Base-by-base conservation (phyloP, 139 green algal genomes). In the Ulvella scutata region DNA sequence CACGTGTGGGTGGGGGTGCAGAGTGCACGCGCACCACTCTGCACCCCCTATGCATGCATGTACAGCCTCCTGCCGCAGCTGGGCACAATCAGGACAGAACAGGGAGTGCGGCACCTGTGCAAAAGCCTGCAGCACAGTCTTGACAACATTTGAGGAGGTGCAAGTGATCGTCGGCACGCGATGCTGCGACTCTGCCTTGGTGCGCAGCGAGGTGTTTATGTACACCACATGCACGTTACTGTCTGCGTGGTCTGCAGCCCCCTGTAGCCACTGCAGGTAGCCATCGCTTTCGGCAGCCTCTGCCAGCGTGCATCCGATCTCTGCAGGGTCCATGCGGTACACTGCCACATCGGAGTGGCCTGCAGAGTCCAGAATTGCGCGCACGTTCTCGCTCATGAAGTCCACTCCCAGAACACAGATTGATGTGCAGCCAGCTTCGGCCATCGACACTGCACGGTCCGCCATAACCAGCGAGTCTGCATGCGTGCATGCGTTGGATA, bases 371-470 rank as follows among this genome's bases (percentile, higher is more conserved):
- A 99, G 82, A 37, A 98, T 97, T 9, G 93, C 94, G 2, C 93
- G 84, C 75, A 98, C 94, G 78, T 99, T 99, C 79, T 99, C 94
- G 34, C 82, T 88, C 94, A 99, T 99, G 80, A 99, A 99, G 85
- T 99, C 94, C 40, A 99, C 94, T 9, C 94, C 94, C 62, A 99
- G 83, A 33, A 99, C 94, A 37, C 82, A 86, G 40, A 98, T 85
- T 67, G 81, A 61, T 79, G 80, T 86, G 87, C 93, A 98, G 13
- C 94, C 94, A 0, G 78, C 88, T 38, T 92, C 83, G 6, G 84
- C 89, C 87, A 97, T 96, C 13, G 72, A 74, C 7, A 97, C 92
- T 10, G 92, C 89, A 4, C 81, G 81, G 81, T 96, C 91, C 2
- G 90, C 88, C 89, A 95, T 94, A 36, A 98, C 90, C 74, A 99